phyloP scores from a whole-genome alignment of 345 rosid species.

The Gossypium raimondii region DNA sequence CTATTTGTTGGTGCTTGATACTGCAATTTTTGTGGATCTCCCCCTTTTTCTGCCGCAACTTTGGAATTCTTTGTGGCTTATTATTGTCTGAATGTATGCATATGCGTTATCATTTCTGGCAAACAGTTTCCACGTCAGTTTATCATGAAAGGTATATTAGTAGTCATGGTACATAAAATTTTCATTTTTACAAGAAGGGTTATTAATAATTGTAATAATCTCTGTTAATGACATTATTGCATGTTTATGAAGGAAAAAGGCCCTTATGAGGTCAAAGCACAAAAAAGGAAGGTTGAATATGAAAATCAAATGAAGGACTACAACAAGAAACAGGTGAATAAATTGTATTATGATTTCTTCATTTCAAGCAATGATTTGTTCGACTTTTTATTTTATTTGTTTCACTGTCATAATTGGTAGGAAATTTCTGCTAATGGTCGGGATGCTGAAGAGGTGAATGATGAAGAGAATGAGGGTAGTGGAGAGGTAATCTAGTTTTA shows the following conservation, averaged over 20 bases:
- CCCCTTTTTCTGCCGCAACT: not conserved
- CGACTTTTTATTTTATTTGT: not conserved
- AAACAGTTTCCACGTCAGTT: not conserved
- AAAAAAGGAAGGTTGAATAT: conserved; percentile 41
- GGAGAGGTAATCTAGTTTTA: conserved; percentile 36
- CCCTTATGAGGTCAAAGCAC: conserved; percentile 52
- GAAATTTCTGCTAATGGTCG: conserved; percentile 38
- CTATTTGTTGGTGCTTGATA: not conserved
- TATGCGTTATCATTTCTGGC: not conserved
- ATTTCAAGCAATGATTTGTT: not conserved
- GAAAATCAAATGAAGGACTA: conserved; percentile 48
- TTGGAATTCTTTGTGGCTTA: conserved; percentile 1
- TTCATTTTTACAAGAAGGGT: not conserved
- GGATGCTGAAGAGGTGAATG: conserved; percentile 30
- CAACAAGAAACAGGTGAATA: conserved; percentile 43
- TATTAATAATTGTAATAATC: not conserved
- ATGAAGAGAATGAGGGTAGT: conserved; percentile 54
- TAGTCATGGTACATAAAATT: not conserved
- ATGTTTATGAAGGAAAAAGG: conserved; percentile 38
- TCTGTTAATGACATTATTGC: not conserved
- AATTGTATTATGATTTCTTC: not conserved
- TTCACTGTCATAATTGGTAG: conserved; percentile 13
- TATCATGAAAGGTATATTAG: not conserved
- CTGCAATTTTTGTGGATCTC: not conserved
- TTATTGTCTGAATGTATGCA: not conserved